Base-by-base conservation (phyloP, 257 asterid species). In the Buddleja alternifolia region DNA sequence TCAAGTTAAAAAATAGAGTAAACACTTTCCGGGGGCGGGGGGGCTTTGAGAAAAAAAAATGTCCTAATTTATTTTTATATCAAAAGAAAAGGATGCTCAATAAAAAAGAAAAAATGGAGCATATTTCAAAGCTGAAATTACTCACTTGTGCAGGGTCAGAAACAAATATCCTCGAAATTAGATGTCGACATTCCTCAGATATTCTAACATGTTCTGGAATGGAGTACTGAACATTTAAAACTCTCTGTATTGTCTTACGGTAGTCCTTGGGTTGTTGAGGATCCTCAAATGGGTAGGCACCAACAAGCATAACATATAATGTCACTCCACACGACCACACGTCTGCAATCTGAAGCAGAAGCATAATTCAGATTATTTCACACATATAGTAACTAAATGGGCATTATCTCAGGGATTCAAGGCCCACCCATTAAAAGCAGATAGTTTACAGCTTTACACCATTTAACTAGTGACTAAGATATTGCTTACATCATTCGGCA, bases 321-420 rank as follows among this genome's bases (percentile, higher is more conserved):
- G 96, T 87, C 66, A 90, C 96, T 9, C 95, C 96, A 71, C 95
- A 90, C 0, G 96, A 90, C 96, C 96, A 90, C 44, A 87, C 96
- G 79, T 90, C 96, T 60, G 96, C 96, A 64, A 87, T 78, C 96
- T 89, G 90, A 67, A 81, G 75, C 34, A 66, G 60, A 60, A 52
- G 53, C 44, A 66, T 64, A 34, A 17, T 11, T 67, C 46, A 70
- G 60, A 50, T 29, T 29, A 29, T 29, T 29, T 29, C 34, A 29
- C 34, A 5, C 34, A 29, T 29, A 29, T 29, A 29, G 2, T 29
- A 29, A 29, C 3, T 29, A 29, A 29, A 29, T 2, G 34, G 34
- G 3, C 34, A 29, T 29, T 5, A 29, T 5, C 2, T 29, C 5
- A 29, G 34, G 34, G 34, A 5, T 29, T 29, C 34, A 1, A 5